Conservation (phyloP, 768 basidiomycete species). For the Lactarius quietus region DNA sequence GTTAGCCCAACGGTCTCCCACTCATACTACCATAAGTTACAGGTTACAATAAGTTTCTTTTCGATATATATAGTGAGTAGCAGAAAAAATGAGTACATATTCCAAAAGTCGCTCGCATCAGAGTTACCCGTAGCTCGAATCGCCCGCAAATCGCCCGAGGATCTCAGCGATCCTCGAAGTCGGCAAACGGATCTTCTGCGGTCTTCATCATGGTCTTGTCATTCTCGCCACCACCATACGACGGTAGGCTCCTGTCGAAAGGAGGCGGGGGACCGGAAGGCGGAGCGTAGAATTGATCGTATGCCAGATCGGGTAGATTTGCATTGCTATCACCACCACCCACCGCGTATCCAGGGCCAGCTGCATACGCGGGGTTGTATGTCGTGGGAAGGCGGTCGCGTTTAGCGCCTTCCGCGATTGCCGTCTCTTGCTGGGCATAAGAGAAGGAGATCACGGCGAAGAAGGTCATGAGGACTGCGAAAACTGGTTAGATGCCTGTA, state of each 20-base stretch:
- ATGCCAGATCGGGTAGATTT: slow-evolving; percentile 27
- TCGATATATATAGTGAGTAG: background rate
- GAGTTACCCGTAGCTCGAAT: background rate
- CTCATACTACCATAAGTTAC: background rate
- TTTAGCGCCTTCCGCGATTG: slow-evolving; percentile 42
- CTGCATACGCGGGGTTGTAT: slow-evolving; percentile 33
- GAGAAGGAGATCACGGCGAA: slow-evolving; percentile 65
- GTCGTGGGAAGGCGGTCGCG: slow-evolving; percentile 40
- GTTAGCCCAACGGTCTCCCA: background rate
- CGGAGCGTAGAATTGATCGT: slow-evolving; percentile 38
- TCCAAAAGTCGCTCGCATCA: background rate
- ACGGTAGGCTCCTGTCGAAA: slow-evolving; percentile 38
- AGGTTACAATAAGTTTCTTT: background rate
- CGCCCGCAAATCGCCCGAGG: too few relatives aligned
- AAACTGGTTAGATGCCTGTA: background rate
- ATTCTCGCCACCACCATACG: slow-evolving; percentile 38
- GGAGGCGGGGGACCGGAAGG: slow-evolving; percentile 49
- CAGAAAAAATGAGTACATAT: slow-evolving; percentile 8
- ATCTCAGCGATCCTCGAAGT: slow-evolving; percentile 37
- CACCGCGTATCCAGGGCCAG: slow-evolving; percentile 26
- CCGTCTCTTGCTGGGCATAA: slow-evolving; percentile 74
- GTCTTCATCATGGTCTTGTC: slow-evolving; percentile 28
- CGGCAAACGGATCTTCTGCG: slow-evolving; percentile 54
- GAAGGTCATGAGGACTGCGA: slow-evolving; percentile 50
- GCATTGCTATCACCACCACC: slow-evolving; percentile 11